These are phyloP conservation scores for Leccinum aurantiacum DNA, from an alignment of 768 basidiomycete species.

Conservation along the genomic window DNA sequence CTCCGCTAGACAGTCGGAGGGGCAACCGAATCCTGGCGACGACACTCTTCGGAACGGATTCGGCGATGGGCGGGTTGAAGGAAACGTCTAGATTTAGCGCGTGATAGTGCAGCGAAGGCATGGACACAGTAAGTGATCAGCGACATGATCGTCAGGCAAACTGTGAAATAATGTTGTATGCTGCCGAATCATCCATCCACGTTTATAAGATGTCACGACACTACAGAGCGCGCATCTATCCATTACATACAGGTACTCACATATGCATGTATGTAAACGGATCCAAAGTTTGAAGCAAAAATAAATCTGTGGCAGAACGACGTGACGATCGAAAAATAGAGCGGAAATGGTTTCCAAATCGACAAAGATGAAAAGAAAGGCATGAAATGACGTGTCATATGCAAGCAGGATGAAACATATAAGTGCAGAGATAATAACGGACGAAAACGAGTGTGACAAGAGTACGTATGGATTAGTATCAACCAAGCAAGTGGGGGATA, in stretches of 20 bases:
- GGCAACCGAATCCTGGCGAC: background rate
- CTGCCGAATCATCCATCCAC: too few relatives aligned
- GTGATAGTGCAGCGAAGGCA: constrained; percentile 2
- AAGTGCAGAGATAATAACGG: background rate
- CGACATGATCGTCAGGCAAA: background rate
- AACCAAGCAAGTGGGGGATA: background rate
- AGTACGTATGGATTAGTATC: background rate
- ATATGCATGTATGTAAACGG: background rate
- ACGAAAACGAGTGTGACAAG: background rate
- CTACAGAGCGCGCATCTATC: background rate
- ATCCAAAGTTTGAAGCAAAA: background rate
- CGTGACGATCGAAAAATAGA: background rate
- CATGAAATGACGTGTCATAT: background rate
- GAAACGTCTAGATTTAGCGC: background rate
- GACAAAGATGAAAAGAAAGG: background rate
- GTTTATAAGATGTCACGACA: too few relatives aligned
- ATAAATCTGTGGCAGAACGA: background rate
- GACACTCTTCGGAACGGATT: constrained; percentile 3
- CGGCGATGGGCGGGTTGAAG: background rate
- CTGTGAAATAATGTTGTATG: background rate
- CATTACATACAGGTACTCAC: background rate
- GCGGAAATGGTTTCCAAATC: background rate
- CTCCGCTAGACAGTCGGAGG: background rate
- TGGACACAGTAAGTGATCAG: background rate
- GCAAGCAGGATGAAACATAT: background rate